Evolutionary conservation across 495 filamentous ascomycete species (phyloP).

Genomic region (Aspergillus campestris): DNA sequence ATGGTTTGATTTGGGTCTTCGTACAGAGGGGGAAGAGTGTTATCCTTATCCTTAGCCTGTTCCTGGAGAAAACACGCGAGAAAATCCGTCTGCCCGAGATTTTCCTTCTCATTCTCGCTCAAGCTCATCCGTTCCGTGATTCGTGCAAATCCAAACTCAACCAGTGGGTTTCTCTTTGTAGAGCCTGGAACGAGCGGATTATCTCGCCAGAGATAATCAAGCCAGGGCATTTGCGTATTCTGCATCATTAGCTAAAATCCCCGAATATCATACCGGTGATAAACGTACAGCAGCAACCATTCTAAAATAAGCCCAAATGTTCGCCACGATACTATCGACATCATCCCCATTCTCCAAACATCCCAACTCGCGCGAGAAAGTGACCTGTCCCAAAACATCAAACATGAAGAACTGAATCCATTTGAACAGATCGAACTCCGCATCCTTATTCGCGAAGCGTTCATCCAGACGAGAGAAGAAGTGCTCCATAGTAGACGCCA

Average conservation of each 20-base stretch:
- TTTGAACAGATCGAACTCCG: conserved; percentile 17
- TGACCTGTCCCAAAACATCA: conserved; percentile 31
- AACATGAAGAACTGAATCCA: conserved; percentile 42
- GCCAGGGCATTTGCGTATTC: conserved; percentile 21
- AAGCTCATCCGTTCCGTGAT: too few relatives aligned
- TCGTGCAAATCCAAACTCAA: too few relatives aligned
- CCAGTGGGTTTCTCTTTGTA: too few relatives aligned
- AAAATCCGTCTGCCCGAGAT: conserved; percentile 12
- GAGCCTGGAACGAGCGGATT: conserved; percentile 10
- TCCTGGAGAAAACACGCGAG: conserved; percentile 17
- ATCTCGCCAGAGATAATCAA: conserved; percentile 15
- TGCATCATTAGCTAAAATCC: conserved; percentile 7
- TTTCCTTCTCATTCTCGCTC: neutral
- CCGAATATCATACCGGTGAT: conserved; percentile 1
- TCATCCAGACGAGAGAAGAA: conserved; percentile 26
- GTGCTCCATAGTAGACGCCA: conserved; percentile 17
- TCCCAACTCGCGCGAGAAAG: conserved; percentile 26
- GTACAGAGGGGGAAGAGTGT: neutral
- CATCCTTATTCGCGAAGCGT: conserved; percentile 13
- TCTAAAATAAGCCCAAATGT: conserved; percentile 18
- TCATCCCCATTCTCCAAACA: conserved; percentile 30
- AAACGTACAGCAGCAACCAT: conserved; percentile 15
- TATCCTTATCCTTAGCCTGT: conserved; percentile 14
- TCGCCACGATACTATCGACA: conserved; percentile 19
- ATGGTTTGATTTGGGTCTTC: neutral